Evolutionary conservation across 2,329 filamentous ascomycete genomes (phyloP), one percentile per base, ranked within the genome.

Genomic region (Colletotrichum euphorbiae): DNA sequence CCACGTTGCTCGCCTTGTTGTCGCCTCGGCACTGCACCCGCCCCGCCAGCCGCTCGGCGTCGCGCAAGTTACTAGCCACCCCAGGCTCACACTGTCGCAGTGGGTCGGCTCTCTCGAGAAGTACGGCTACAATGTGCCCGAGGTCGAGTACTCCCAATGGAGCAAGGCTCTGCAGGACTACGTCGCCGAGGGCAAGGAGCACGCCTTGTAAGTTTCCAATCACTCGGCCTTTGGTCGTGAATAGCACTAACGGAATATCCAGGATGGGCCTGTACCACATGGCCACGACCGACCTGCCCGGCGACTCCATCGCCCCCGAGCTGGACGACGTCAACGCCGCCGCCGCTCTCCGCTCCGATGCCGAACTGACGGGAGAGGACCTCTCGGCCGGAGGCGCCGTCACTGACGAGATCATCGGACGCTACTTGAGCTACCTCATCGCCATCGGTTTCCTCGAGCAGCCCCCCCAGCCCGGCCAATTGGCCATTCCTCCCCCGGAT

Each of bases 1-100:
- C 70, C 93, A 97, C 72, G 94, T 98, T 40, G 88, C 91, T 1
- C 85, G 88, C n/a, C 87, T 97, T 7, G 91, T 97, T 28, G 89
- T 93, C 17, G 93, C 94, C 0, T 84, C 90, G 5, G 86, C 89
- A 0, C 84, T 97, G 73, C 86, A 90, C 74, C 90, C 90, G 0
- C 84, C 89, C 19, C 63, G 52, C 15, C 40, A 48, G 56, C 45
- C 1, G 71, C 75, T 4, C 3, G 82, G 86, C 68, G 92, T 97
- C 5, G 86, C 89, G 1, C 93, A 97, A 72, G 90, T 96, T 54
- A 97, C 93, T 1, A 88, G 87, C 3, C 93, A 94, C 77, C 93
- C 93, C 2, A 85, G 93, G 15, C 85, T 96, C 45, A 89, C 88
- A 2, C 90, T 94, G 84, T 93, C 91, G 79, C 85, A 93, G 76